phyloP scores from a whole-genome alignment of 1,139 yeast genomes.

The Torulaspora globosa region DNA sequence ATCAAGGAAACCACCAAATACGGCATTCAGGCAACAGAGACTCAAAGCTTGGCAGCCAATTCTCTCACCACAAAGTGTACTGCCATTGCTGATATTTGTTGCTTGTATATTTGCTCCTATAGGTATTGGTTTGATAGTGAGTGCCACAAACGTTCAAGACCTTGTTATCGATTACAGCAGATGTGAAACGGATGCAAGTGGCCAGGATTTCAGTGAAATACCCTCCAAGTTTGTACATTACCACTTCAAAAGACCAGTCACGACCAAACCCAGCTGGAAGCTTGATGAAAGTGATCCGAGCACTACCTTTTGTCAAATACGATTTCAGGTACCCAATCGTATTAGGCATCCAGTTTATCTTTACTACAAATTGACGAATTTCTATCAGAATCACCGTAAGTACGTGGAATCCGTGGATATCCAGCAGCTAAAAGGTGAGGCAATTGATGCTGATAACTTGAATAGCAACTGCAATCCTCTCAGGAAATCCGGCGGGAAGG shows the following conservation, averaged over 20 bases:
- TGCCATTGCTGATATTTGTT: constrained; percentile 58
- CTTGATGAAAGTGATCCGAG: constrained; percentile 40
- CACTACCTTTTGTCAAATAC: constrained; percentile 47
- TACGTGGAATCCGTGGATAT: constrained; percentile 69
- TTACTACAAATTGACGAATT: constrained; percentile 68
- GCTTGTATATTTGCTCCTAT: constrained; percentile 71
- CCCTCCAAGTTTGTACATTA: constrained; percentile 50
- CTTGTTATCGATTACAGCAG: constrained; percentile 56
- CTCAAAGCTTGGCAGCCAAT: constrained; percentile 82
- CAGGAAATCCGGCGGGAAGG: constrained; percentile 49
- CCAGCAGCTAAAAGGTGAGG: constrained; percentile 59
- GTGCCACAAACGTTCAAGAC: constrained; percentile 58
- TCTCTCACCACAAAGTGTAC: constrained; percentile 68
- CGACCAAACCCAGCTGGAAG: constrained; percentile 54
- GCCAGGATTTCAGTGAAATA: constrained; percentile 40
- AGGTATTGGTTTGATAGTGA: constrained; percentile 61
- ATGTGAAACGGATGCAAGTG: constrained; percentile 46
- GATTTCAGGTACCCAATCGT: constrained; percentile 56
- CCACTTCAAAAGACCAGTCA: constrained; percentile 47
- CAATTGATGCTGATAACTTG: constrained; percentile 42
- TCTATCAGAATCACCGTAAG: constrained; percentile 73
- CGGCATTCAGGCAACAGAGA: constrained; percentile 76
- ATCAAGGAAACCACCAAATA: constrained; percentile 55
- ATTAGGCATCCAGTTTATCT: constrained; percentile 58
- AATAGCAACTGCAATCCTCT: constrained; percentile 78